Percentiles rank a stretch among this genome's conserved stretches.
Evolutionary conservation across 306 rosid genomes (phyloP).

Genomic region (Sindora glabra): DNA sequence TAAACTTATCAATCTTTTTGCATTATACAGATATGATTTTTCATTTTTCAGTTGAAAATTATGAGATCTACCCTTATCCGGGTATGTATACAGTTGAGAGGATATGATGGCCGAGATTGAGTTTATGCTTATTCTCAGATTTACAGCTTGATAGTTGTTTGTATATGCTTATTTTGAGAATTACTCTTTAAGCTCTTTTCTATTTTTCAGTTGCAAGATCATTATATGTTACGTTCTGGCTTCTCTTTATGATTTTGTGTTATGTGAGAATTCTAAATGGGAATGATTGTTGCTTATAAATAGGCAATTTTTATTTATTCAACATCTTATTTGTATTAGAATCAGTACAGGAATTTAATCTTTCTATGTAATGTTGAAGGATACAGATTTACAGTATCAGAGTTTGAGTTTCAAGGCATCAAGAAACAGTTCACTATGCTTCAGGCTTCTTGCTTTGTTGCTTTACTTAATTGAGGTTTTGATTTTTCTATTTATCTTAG

Average conservation of each 20-base stretch:
- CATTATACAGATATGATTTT: too few relatives aligned
- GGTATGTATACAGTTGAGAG: too few relatives aligned
- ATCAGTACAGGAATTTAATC: background rate
- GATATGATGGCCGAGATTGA: too few relatives aligned
- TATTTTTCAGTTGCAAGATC: constrained; percentile 1
- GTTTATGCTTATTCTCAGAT: too few relatives aligned
- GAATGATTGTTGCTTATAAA: background rate
- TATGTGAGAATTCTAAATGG: background rate
- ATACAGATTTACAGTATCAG: constrained; percentile 88
- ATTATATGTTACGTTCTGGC: too few relatives aligned
- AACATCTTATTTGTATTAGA: background rate
- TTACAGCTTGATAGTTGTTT: too few relatives aligned
- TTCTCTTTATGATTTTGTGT: too few relatives aligned
- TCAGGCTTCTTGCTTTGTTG: constrained; percentile 46
- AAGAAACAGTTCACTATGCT: constrained; percentile 91
- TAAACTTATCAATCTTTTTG: too few relatives aligned
- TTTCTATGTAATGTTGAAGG: constrained; percentile 48
- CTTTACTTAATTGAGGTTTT: constrained; percentile 9
- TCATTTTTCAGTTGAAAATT: too few relatives aligned
- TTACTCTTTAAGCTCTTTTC: too few relatives aligned
- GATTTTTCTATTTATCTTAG: background rate
- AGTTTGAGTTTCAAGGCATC: constrained; percentile 98
- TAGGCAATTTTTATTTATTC: background rate
- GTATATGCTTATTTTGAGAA: too few relatives aligned
- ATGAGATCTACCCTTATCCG: too few relatives aligned